A percentile compares a stretch with the other conserved stretches of the same genome.
Evolutionary conservation across 2,329 filamentous ascomycete species (phyloP).

Genomic region (Amauroascus niger): DNA sequence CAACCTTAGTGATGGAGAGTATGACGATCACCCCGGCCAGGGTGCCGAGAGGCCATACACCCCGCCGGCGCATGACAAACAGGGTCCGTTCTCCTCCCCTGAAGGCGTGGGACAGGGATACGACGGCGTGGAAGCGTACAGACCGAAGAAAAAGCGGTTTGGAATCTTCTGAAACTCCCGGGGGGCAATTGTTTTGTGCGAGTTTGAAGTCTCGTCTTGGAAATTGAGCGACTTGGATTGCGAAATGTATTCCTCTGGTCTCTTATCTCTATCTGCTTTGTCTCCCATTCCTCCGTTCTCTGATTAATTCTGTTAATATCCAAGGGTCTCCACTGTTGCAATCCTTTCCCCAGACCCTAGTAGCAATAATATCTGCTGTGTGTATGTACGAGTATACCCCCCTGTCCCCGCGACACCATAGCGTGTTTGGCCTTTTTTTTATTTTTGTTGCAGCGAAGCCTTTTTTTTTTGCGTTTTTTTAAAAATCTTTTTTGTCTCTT

Average conservation of each 20-base stretch:
- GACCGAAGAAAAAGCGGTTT: slow-evolving; percentile 22
- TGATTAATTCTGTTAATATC: not conserved
- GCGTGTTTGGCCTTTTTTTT: too few relatives aligned
- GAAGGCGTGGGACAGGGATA: slow-evolving; percentile 20
- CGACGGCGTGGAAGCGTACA: slow-evolving; percentile 27
- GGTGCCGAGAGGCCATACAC: slow-evolving; percentile 5
- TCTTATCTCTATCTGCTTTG: not conserved
- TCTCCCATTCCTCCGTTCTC: slow-evolving; percentile 12
- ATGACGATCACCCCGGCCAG: slow-evolving; percentile 8
- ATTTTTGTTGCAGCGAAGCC: too few relatives aligned
- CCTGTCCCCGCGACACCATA: too few relatives aligned
- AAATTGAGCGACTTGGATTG: not conserved
- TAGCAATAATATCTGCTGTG: not conserved
- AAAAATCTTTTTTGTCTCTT: too few relatives aligned
- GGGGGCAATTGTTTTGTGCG: not conserved
- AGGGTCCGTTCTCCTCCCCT: slow-evolving; percentile 5
- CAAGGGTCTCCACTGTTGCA: not conserved
- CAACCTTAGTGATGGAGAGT: slow-evolving; percentile 6
- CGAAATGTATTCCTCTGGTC: too few relatives aligned
- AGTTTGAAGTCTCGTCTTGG: not conserved
- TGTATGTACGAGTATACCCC: slow-evolving; percentile 10
- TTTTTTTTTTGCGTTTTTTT: too few relatives aligned
- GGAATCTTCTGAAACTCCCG: slow-evolving; percentile 16
- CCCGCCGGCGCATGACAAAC: slow-evolving; percentile 7
- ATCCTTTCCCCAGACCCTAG: not conserved